Evolutionary conservation across 352 stramenopile genomes (phyloP), one percentile per base, ranked within the genome.

Genomic region (Phytophthora constricta): DNA sequence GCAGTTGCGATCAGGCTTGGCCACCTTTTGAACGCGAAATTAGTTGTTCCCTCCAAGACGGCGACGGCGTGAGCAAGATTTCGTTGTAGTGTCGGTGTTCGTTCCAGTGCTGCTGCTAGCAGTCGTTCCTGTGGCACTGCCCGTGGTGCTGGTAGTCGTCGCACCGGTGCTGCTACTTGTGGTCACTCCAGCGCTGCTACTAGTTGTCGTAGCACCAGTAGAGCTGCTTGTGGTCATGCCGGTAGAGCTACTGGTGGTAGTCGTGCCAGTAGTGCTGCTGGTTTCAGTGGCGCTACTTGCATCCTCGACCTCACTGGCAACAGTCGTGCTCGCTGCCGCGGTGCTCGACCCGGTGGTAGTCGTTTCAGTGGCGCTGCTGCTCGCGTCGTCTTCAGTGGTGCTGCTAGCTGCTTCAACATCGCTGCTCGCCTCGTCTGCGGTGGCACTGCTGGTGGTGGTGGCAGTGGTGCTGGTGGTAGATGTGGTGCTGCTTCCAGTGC

Each of bases 381-480:
- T n/a, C 14, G 27, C 55, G 3, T 46, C 33, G 14, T 48, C 48
- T 25, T 34, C 48, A 28, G 19, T 20, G 22, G n/a, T 27, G 31
- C 55, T 62, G n/a, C 9, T 45, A n/a, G 55, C 20, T n/a, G n/a
- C n/a, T n/a, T n/a, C n/a, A n/a, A n/a, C n/a, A n/a, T n/a, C n/a
- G 39, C 39, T 13, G 46, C 31, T 37, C 11, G 34, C 34, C 34
- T 42, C 34, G 34, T 42, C 51, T 9, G 17, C 45, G 5, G 39
- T 56, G 13, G 8, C 42, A 20, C 27, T 65, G 55, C 53, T 60
- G 19, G 51, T 27, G 5, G 42, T 61, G 2, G 59, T 49, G 3
- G 45, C 25, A 4, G 28, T 49, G 14, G 46, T 65, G 27, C 27
- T 65, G 13, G 48, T 41, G 13, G 31, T 46, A 26, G 16, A 13